Percentiles rank a stretch among this genome's conserved stretches.
Conservation (phyloP, 2,329 filamentous ascomycete genomes). For the Phaeomoniella chlamydospora region DNA sequence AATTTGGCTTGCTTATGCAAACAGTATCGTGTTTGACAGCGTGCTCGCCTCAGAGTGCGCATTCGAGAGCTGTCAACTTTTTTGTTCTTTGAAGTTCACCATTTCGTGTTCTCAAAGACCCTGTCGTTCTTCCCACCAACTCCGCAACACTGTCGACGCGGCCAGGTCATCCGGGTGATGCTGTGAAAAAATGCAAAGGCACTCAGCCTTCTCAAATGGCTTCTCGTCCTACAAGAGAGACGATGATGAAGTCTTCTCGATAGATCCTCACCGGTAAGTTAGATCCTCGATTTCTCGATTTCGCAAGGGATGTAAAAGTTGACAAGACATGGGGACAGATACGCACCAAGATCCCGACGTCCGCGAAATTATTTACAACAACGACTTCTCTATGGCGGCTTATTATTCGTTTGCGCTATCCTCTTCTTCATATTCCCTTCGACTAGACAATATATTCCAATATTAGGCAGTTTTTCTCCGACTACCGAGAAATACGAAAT, state of each 20-base stretch:
- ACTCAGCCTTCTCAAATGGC: constrained; percentile 74
- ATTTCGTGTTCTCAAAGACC: too few relatives aligned
- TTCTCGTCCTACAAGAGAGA: constrained; percentile 52
- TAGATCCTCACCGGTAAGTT: constrained; percentile 72
- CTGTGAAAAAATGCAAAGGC: constrained; percentile 55
- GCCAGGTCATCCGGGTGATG: constrained; percentile 17
- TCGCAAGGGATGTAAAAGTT: neutral
- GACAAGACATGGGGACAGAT: neutral
- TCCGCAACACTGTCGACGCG: too few relatives aligned
- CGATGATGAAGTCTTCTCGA: constrained; percentile 60
- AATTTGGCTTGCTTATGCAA: too few relatives aligned
- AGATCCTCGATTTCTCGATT: neutral
- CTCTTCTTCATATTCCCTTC: constrained; percentile 63
- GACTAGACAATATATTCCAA: constrained; percentile 48
- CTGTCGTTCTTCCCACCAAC: too few relatives aligned
- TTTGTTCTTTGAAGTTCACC: too few relatives aligned
- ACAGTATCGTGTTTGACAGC: too few relatives aligned
- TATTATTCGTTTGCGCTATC: constrained; percentile 39
- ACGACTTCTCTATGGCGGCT: constrained; percentile 44
- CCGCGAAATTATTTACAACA: neutral
- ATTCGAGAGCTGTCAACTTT: too few relatives aligned
- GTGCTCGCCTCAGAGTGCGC: too few relatives aligned
- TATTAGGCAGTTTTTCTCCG: constrained; percentile 56
- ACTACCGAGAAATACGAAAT: constrained; percentile 59
- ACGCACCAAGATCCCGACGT: neutral